phyloP scores from a whole-genome alignment of 2,329 filamentous ascomycete species.

The Gremmenia infestans region DNA sequence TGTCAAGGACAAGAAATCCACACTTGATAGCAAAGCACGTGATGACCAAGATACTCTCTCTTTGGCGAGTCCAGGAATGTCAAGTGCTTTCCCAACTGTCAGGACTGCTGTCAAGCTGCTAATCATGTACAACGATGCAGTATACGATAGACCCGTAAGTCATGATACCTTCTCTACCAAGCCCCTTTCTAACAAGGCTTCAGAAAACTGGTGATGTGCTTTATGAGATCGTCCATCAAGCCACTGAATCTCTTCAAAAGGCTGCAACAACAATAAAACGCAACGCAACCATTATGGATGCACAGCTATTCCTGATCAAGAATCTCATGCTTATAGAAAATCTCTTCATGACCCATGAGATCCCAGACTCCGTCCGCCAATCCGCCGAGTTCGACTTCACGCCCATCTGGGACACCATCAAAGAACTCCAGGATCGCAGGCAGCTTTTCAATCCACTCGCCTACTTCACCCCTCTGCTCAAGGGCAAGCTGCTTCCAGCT shows the following conservation, averaged over 20 bases:
- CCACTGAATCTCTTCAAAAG: slow-evolving; percentile 74
- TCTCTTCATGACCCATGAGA: slow-evolving; percentile 92
- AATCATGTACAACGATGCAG: slow-evolving; percentile 50
- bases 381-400: slow-evolving; percentile 54
- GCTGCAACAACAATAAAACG: slow-evolving; percentile 68
- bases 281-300: slow-evolving; percentile 60
- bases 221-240: slow-evolving; percentile 83
- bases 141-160: slow-evolving; percentile 30
- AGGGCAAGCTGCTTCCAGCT: slow-evolving; percentile 32
- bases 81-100: slow-evolving; percentile 54
- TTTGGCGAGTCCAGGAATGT: slow-evolving; percentile 48
- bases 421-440: slow-evolving; percentile 38
- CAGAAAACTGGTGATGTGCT: slow-evolving; percentile 49
- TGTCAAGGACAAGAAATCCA: slow-evolving; percentile 38
- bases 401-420: slow-evolving; percentile 59
- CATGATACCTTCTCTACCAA: not conserved
- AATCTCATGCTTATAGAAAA: slow-evolving; percentile 95
- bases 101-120: slow-evolving; percentile 55
- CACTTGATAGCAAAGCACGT: slow-evolving; percentile 6
- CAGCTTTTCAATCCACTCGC: slow-evolving; percentile 52
- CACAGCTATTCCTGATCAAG: slow-evolving; percentile 88
- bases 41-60: slow-evolving; percentile 49
- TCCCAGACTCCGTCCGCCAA: slow-evolving; percentile 59
- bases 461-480: slow-evolving; percentile 38
- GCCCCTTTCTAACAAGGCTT: slow-evolving; percentile 7